Conservation (phyloP, 1,284 basidiomycete species). For the Peniophora sp. region DNA sequence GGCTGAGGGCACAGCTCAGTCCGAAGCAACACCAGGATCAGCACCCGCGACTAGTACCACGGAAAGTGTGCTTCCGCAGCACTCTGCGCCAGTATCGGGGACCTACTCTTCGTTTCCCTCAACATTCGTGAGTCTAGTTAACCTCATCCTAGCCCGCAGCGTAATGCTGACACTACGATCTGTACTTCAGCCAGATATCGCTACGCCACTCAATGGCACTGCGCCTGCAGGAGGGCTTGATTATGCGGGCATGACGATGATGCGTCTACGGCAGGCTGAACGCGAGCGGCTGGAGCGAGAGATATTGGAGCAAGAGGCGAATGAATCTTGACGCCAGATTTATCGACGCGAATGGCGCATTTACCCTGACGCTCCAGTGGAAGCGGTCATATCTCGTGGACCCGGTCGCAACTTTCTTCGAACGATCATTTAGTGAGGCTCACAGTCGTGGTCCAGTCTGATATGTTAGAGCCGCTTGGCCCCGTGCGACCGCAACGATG, state of each 20-base stretch:
- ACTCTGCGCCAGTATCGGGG: slow-evolving; percentile 15
- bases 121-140: slow-evolving; percentile 39
- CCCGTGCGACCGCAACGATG: too few species aligned
- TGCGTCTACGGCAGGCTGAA: slow-evolving; percentile 77
- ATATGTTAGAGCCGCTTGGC: too few species aligned
- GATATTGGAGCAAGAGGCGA: slow-evolving; percentile 60
- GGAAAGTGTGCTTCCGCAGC: not conserved
- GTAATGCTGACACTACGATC: not conserved
- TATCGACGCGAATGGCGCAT: too few species aligned
- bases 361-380: too few species aligned
- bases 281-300: slow-evolving; percentile 69
- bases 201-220: slow-evolving; percentile 12
- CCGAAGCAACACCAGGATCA: slow-evolving; percentile 10
- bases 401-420: too few species aligned
- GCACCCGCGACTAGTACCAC: slow-evolving; percentile 20
- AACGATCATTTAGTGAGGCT: too few species aligned
- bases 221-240: slow-evolving; percentile 43
- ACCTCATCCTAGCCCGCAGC: slow-evolving; percentile 1
- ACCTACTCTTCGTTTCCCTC: slow-evolving; percentile 50
- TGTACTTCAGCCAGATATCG: not conserved
- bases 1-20: not conserved
- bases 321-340: slow-evolving; percentile 7
- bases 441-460: too few species aligned
- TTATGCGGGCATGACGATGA: slow-evolving; percentile 75
- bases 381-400: too few species aligned